These are phyloP conservation scores for Multifurca ochricompacta DNA, from an alignment of 768 basidiomycete genomes.

Conservation along the genomic window DNA sequence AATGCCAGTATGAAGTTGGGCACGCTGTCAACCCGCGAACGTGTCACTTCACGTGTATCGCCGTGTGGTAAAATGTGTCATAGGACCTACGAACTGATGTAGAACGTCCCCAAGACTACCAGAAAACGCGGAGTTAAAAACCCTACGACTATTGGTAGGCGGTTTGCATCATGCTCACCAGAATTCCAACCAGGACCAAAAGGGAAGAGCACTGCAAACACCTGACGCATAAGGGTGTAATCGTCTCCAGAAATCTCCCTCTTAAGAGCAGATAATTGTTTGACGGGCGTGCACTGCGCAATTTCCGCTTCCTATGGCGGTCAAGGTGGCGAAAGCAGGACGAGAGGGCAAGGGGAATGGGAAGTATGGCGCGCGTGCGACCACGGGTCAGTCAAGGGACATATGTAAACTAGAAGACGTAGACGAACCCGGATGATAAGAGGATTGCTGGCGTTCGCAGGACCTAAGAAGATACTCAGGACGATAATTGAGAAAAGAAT, in stretches of 20 bases:
- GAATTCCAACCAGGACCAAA: constrained; percentile 90
- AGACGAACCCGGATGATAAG: constrained; percentile 17
- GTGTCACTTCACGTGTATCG: constrained; percentile 19
- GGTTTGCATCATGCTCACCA: constrained; percentile 29
- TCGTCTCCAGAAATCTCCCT: constrained; percentile 49
- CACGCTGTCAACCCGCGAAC: constrained; percentile 41
- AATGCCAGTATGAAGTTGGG: constrained; percentile 94
- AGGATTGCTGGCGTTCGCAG: constrained; percentile 1
- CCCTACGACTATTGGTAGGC: background rate
- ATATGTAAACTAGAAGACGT: background rate
- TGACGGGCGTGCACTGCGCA: constrained; percentile 34
- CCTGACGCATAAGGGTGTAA: constrained; percentile 69
- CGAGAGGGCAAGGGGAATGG: background rate
- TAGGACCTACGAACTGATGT: constrained; percentile 83
- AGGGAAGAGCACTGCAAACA: constrained; percentile 79
- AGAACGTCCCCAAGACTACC: constrained; percentile 81
- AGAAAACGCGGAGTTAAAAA: constrained; percentile 3
- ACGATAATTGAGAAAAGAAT: constrained; percentile 12
- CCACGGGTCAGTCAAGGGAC: constrained; percentile 7
- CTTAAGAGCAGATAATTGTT: constrained; percentile 52
- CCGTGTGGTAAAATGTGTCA: constrained; percentile 1
- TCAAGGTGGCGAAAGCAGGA: constrained; percentile 2
- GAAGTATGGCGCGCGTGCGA: constrained; percentile 22
- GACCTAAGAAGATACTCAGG: background rate
- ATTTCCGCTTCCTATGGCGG: constrained; percentile 37